Evolutionary conservation across 140 eudicot genomes (phyloP).

Genomic region (Stevia rebaudiana): DNA sequence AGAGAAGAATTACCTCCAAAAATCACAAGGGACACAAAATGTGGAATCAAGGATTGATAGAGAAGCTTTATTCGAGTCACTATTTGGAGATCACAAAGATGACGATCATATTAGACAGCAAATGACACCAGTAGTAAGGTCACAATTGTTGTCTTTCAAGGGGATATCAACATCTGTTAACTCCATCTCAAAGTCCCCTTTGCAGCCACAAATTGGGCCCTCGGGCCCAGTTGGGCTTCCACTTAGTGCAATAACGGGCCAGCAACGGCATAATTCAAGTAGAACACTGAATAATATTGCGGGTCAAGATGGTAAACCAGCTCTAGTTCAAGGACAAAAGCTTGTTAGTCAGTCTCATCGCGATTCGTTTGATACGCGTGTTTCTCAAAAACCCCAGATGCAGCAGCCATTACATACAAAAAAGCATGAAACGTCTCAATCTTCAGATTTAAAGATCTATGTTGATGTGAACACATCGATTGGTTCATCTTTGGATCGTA

Average conservation of each 20-base stretch:
- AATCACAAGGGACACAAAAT: slow-evolving; percentile 35
- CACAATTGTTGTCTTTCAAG: slow-evolving; percentile 30
- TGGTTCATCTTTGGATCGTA: slow-evolving; percentile 31
- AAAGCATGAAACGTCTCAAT: slow-evolving; percentile 30
- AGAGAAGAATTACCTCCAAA: slow-evolving; percentile 28
- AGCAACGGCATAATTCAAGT: slow-evolving; percentile 30
- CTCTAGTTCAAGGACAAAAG: slow-evolving; percentile 31
- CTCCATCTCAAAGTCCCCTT: slow-evolving; percentile 29
- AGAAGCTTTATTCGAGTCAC: slow-evolving; percentile 51
- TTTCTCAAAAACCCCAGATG: slow-evolving; percentile 30
- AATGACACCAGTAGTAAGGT: slow-evolving; percentile 30
- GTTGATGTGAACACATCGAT: slow-evolving; percentile 23
- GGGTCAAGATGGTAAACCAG: slow-evolving; percentile 41
- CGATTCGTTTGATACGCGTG: slow-evolving; percentile 25
- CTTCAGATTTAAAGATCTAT: slow-evolving; percentile 17
- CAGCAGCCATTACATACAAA: slow-evolving; percentile 16
- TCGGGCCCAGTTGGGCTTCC: slow-evolving; percentile 26
- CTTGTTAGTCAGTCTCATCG: slow-evolving; percentile 27
- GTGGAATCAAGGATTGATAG: slow-evolving; percentile 38
- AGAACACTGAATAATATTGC: slow-evolving; percentile 22
- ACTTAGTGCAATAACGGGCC: slow-evolving; percentile 26
- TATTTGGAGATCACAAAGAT: slow-evolving; percentile 33
- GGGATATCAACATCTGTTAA: slow-evolving; percentile 33
- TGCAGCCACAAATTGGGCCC: slow-evolving; percentile 35
- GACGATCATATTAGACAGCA: slow-evolving; percentile 32